phyloP scores from a whole-genome alignment of 441 rosid genomes.

The Eutrema salsugineum region DNA sequence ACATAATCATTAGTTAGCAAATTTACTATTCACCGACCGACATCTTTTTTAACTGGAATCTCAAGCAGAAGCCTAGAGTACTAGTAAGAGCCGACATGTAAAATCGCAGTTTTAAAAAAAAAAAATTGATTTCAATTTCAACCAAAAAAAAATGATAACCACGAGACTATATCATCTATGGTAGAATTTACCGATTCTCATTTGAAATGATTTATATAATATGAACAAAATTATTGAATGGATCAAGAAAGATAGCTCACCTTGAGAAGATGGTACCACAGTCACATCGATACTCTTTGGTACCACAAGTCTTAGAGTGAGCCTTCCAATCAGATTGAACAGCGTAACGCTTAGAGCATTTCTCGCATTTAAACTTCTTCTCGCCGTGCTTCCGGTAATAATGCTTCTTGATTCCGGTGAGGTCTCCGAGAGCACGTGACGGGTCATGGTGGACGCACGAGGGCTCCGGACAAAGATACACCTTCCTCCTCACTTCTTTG shows the following conservation, averaged over 20 bases:
- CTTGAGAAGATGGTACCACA: conserved; percentile 54
- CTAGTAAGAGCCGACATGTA: conserved; percentile 18
- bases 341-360: conserved; percentile 52
- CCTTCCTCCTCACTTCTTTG: conserved; percentile 42
- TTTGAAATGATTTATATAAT: not conserved
- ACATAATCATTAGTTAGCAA: not conserved
- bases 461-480: conserved; percentile 51
- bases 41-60: conserved; percentile 21
- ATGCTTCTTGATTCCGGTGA: conserved; percentile 53
- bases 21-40: conserved; percentile 29
- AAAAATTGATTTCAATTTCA: not conserved
- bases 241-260: conserved; percentile 24
- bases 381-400: conserved; percentile 47
- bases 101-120: not conserved
- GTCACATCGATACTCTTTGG: conserved; percentile 37
- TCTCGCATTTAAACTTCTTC: conserved; percentile 47
- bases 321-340: conserved; percentile 62
- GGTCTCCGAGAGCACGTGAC: conserved; percentile 51
- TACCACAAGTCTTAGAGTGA: conserved; percentile 44
- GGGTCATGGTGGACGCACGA: conserved; percentile 57
- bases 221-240: not conserved
- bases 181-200: not conserved
- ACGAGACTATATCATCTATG: not conserved
- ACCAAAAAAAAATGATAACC: not conserved
- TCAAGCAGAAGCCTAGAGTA: conserved; percentile 8